Percentiles rank a stretch among this genome's conserved stretches.
Evolutionary conservation across 352 stramenopile genomes (phyloP).

Genomic region (Globisporangium spinosum): DNA sequence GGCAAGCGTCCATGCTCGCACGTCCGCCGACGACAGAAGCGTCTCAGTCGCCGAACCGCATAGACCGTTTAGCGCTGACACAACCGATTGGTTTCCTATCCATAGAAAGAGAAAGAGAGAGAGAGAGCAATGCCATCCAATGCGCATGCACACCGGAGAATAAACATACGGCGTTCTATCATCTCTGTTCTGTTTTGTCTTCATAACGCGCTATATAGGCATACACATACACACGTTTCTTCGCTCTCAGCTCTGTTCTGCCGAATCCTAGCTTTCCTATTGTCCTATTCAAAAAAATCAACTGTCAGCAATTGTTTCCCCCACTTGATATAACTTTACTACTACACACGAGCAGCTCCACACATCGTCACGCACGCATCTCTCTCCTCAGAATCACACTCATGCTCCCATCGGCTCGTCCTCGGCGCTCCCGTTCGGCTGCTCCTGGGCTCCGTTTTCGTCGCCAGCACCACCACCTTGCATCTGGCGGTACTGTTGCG

Average conservation of each 20-base stretch:
- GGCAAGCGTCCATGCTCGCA: slow-evolving; percentile 86
- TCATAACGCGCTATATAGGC: slow-evolving; percentile 13
- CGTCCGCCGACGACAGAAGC: slow-evolving; percentile 73
- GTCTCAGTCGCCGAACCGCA: slow-evolving; percentile 51
- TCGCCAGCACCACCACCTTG: slow-evolving; percentile 30
- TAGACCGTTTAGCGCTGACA: slow-evolving; percentile 18
- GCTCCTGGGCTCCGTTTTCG: slow-evolving; percentile 7
- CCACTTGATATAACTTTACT: slow-evolving; percentile 13
- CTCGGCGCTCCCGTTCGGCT: slow-evolving; percentile 20
- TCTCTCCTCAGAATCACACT: not conserved
- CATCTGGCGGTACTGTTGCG: slow-evolving; percentile 85
- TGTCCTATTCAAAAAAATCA: slow-evolving; percentile 13
- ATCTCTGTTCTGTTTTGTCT: slow-evolving; percentile 1
- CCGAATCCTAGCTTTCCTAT: not conserved
- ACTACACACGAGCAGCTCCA: slow-evolving; percentile 12
- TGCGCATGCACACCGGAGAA: not conserved
- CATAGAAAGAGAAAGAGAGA: slow-evolving; percentile 19
- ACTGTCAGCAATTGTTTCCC: not conserved
- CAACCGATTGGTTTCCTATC: slow-evolving; percentile 3
- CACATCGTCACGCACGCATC: not conserved
- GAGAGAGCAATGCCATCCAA: not conserved
- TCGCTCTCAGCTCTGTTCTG: not conserved
- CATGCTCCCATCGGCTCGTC: slow-evolving; percentile 27
- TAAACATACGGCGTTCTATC: slow-evolving; percentile 4
- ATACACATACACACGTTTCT: slow-evolving; percentile 9